Conservation (phyloP, 2,329 filamentous ascomycete species). For the Epichloe scottii region DNA sequence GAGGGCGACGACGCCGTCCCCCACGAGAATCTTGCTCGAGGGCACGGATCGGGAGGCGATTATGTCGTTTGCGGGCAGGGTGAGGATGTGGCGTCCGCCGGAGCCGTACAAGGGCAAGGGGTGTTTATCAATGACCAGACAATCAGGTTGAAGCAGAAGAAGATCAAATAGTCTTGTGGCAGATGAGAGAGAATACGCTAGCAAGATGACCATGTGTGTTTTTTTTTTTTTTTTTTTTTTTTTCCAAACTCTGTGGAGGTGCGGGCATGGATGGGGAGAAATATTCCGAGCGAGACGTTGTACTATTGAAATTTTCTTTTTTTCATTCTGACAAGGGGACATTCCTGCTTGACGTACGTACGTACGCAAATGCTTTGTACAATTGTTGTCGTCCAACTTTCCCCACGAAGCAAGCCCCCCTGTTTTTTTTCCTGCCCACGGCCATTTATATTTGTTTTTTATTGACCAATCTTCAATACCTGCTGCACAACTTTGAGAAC, state of each 20-base stretch:
- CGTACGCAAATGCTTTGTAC: no score
- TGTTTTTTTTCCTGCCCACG: neutral
- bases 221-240: no score
- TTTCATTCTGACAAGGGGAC: neutral
- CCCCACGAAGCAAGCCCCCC: no score
- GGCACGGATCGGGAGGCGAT: constrained; percentile 76
- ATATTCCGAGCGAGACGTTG: neutral
- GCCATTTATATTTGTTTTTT: neutral
- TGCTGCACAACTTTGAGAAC: constrained; percentile 75
- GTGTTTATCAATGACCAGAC: constrained; percentile 97
- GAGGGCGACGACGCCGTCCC: constrained; percentile 76
- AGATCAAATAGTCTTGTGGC: constrained; percentile 58
- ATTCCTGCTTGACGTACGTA: no score
- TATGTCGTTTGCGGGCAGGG: constrained; percentile 81
- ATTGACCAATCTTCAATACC: constrained; percentile 42
- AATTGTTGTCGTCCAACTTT: no score
- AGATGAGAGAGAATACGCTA: no score
- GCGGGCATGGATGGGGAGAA: neutral
- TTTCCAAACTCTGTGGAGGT: neutral
- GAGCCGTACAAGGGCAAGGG: constrained; percentile 99
- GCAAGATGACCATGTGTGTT: no score
- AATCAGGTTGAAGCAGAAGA: constrained; percentile 96
- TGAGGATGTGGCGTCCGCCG: constrained; percentile 76
- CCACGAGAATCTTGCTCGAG: constrained; percentile 83
- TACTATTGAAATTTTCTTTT: neutral